Conservation (phyloP, 2,329 filamentous ascomycete genomes). For the Neonectria faginata region DNA sequence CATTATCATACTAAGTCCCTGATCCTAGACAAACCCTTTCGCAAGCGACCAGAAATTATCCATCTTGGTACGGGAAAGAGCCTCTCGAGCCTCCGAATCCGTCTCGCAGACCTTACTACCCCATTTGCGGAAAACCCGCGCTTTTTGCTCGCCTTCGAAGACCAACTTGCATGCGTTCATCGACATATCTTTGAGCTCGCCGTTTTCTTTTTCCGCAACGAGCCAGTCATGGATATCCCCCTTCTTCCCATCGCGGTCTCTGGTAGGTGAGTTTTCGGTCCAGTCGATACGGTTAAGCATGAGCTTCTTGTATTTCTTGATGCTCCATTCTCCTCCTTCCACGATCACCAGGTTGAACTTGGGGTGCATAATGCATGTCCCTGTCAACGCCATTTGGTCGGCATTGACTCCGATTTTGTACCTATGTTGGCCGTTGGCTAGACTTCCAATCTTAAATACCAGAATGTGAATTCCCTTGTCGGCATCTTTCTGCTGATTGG, state of each 20-base stretch:
- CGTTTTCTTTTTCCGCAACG: conserved; percentile 80
- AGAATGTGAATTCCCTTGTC: conserved; percentile 86
- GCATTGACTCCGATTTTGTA: conserved; percentile 95
- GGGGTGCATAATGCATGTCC: conserved; percentile 92
- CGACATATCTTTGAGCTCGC: conserved; percentile 83
- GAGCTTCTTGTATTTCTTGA: conserved; percentile 88
- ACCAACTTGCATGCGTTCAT: conserved; percentile 85
- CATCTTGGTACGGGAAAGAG: conserved; percentile 84
- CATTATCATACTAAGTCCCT: not conserved
- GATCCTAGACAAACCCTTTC: conserved; percentile 64
- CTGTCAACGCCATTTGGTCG: conserved; percentile 87
- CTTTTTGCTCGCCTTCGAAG: conserved; percentile 91
- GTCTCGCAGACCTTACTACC: conserved; percentile 91
- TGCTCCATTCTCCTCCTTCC: conserved; percentile 87
- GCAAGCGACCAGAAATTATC: conserved; percentile 95
- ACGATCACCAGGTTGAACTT: conserved; percentile 90
- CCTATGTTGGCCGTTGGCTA: conserved; percentile 93
- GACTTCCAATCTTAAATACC: conserved; percentile 88
- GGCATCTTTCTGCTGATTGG: conserved; percentile 89
- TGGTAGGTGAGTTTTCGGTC: conserved; percentile 85
- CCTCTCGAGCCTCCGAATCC: conserved; percentile 87
- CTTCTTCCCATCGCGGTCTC: conserved; percentile 69
- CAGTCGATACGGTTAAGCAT: conserved; percentile 96
- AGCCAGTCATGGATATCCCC: conserved; percentile 80
- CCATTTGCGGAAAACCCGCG: conserved; percentile 87